A percentile compares a stretch with the other conserved stretches of the same genome.
phyloP scores from a whole-genome alignment of 2,329 filamentous ascomycete species.

The Fusarium mundagurra region DNA sequence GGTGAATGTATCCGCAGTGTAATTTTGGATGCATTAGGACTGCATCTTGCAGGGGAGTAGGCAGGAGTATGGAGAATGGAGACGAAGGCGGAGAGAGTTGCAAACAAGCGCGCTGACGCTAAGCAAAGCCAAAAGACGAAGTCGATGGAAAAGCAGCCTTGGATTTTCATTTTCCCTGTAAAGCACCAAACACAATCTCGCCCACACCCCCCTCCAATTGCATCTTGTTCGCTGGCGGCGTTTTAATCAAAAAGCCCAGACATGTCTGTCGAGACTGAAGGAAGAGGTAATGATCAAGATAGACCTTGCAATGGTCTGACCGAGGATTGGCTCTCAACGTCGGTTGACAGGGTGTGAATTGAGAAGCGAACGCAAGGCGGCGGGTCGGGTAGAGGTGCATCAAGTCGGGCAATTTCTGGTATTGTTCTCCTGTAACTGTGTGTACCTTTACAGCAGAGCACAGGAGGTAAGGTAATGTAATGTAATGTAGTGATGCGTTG shows the following conservation, averaged over 20 bases:
- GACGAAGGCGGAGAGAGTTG: conserved; percentile 30
- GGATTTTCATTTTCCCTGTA: conserved; percentile 43
- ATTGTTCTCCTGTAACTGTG: conserved; percentile 19
- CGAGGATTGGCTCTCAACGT: conserved; percentile 30
- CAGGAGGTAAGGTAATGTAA: conserved; percentile 44
- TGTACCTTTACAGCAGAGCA: conserved; percentile 26
- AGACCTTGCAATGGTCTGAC: conserved; percentile 26
- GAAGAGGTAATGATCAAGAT: conserved; percentile 24
- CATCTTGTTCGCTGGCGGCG: conserved; percentile 34
- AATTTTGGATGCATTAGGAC: conserved; percentile 33
- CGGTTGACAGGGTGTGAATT: conserved; percentile 29
- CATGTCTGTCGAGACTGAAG: conserved; percentile 11
- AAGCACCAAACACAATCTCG: conserved; percentile 30
- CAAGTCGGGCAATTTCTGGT: conserved; percentile 42
- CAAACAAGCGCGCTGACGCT: conserved; percentile 48
- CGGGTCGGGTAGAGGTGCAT: conserved; percentile 47
- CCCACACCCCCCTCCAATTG: conserved; percentile 38
- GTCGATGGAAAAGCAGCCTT: conserved; percentile 48
- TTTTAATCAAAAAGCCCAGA: conserved; percentile 23
- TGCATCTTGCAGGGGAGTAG: conserved; percentile 25
- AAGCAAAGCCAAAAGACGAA: conserved; percentile 40
- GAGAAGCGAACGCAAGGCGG: conserved; percentile 39
- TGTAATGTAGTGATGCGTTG: conserved; percentile 61
- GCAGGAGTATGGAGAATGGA: conserved; percentile 21
- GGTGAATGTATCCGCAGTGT: conserved; percentile 30